phyloP scores from a whole-genome alignment of 495 filamentous ascomycete genomes.

The Trichoderma orchidacearum region DNA sequence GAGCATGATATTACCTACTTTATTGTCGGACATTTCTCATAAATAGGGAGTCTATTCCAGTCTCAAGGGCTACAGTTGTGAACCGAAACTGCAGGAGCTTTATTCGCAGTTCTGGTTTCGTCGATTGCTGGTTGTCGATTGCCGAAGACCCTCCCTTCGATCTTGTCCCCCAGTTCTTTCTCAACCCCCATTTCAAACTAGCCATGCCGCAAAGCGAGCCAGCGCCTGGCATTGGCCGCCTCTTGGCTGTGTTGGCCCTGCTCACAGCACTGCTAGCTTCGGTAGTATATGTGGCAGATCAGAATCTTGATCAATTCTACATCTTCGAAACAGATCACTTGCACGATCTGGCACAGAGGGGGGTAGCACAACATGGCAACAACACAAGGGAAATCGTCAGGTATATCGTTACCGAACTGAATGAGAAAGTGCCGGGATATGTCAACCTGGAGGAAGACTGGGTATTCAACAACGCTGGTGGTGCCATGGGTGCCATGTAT shows the following conservation, averaged over 20 bases:
- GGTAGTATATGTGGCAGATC: conserved; percentile 49
- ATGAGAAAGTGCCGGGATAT: conserved; percentile 27
- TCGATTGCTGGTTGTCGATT: too few species aligned
- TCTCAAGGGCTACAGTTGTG: too few species aligned
- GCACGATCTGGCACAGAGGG: conserved; percentile 50
- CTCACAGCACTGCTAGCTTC: conserved; percentile 45
- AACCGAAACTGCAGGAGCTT: too few species aligned
- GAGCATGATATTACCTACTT: too few species aligned
- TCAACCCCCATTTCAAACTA: conserved; percentile 3
- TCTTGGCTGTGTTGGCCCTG: conserved; percentile 44
- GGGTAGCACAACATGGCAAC: conserved; percentile 53
- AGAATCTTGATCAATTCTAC: conserved; percentile 61
- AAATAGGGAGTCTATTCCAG: too few species aligned
- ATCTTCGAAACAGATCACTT: conserved; percentile 58
- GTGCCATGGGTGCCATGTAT: conserved; percentile 83
- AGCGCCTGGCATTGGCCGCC: conserved; percentile 15
- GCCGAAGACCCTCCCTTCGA: too few species aligned
- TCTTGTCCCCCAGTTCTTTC: neutral
- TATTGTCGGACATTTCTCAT: too few species aligned
- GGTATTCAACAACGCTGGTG: conserved; percentile 69
- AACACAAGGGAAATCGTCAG: conserved; percentile 55
- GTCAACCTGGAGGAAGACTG: conserved; percentile 43
- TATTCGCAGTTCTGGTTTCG: too few species aligned
- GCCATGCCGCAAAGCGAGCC: conserved; percentile 6
- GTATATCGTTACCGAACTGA: conserved; percentile 47